Conservation (phyloP, 1,284 basidiomycete genomes). For the Taiwanofungus camphoratus region DNA sequence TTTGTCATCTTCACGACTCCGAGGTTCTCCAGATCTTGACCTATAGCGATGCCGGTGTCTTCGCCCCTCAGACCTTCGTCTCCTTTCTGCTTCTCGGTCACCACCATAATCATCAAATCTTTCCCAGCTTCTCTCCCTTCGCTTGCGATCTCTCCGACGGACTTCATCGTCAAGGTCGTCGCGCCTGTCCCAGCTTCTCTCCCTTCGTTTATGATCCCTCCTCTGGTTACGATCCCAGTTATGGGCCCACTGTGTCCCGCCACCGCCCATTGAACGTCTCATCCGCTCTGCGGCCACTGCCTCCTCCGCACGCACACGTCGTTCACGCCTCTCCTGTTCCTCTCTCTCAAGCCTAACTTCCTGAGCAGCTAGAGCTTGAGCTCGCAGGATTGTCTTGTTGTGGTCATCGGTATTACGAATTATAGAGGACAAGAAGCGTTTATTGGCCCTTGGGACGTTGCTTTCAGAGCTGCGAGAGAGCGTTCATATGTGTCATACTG, state of each 20-base stretch:
- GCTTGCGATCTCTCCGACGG: constrained; percentile 25
- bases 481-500: constrained; percentile 7
- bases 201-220: constrained; percentile 28
- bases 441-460: constrained; percentile 81
- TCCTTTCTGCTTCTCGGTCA: constrained; percentile 7
- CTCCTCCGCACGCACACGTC: constrained; percentile 60
- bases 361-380: constrained; percentile 71
- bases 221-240: constrained; percentile 22
- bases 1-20: constrained; percentile 1
- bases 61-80: constrained; percentile 7
- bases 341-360: constrained; percentile 62
- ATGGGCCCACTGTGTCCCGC: constrained; percentile 26
- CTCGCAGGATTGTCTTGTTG: constrained; percentile 75
- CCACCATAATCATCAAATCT: constrained; percentile 32
- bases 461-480: constrained; percentile 25
- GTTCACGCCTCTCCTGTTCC: constrained; percentile 56
- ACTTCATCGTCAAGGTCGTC: constrained; percentile 40
- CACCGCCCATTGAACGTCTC: constrained; percentile 37
- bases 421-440: constrained; percentile 84
- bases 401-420: constrained; percentile 90
- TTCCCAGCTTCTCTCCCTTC: constrained; percentile 33
- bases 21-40: constrained; percentile 3
- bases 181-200: constrained; percentile 34
- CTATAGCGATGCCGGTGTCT: constrained; percentile 14
- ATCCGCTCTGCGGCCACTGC: constrained; percentile 58